A percentile compares a stretch with the other conserved stretches of the same genome.
Conservation (phyloP, 768 basidiomycete genomes). For the Boletellus sp. region DNA sequence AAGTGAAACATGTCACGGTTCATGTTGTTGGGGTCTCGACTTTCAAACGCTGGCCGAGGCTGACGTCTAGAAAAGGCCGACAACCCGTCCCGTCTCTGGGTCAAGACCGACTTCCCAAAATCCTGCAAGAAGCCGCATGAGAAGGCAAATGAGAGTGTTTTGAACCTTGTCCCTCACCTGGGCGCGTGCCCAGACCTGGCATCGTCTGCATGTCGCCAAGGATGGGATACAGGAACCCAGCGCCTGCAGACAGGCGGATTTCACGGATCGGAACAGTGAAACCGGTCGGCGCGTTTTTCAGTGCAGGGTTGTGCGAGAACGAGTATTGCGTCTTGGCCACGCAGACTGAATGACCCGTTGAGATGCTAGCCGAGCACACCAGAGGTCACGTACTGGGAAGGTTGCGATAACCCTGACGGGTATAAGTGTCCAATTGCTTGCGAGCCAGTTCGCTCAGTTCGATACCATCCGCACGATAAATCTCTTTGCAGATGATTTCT, state of each 20-base stretch:
- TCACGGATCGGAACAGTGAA: conserved; percentile 91
- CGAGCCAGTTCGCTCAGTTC: conserved; percentile 80
- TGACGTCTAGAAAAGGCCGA: conserved; percentile 70
- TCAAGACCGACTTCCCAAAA: conserved; percentile 92
- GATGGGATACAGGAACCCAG: conserved; percentile 93
- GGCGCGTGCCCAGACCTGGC: conserved; percentile 92
- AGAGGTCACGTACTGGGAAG: conserved; percentile 62
- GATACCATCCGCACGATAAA: conserved; percentile 93
- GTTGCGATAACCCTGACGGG: conserved; percentile 77
- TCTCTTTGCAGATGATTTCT: conserved; percentile 77
- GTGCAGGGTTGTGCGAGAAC: conserved; percentile 89
- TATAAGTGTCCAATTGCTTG: conserved; percentile 87
- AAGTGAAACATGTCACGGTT: conserved; percentile 12
- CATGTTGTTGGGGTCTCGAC: background rate
- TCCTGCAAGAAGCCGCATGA: conserved; percentile 38
- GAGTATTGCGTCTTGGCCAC: conserved; percentile 99
- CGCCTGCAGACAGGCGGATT: conserved; percentile 86
- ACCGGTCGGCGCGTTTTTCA: conserved; percentile 87
- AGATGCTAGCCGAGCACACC: conserved; percentile 2
- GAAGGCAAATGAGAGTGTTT: background rate
- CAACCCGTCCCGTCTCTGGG: conserved; percentile 71
- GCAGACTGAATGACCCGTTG: conserved; percentile 56
- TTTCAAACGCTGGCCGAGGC: conserved; percentile 7
- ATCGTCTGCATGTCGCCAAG: conserved; percentile 98
- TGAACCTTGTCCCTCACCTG: conserved; percentile 46